Conservation (phyloP, 345 rosid genomes). For the Brassica nigra region DNA sequence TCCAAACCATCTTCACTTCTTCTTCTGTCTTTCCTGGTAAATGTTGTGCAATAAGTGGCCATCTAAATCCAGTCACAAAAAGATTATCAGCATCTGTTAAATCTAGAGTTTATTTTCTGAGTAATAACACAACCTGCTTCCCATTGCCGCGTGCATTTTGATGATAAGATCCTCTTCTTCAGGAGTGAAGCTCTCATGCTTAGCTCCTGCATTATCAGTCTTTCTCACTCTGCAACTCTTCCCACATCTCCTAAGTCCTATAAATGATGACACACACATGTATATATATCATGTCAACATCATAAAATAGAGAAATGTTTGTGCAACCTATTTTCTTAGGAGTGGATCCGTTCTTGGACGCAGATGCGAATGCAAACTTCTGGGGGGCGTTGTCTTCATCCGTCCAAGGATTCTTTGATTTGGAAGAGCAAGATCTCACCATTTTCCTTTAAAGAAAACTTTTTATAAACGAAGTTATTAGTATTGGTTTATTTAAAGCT, state of each 20-base stretch:
- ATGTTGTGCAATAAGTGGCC: slow-evolving; percentile 91
- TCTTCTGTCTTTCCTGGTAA: slow-evolving; percentile 93
- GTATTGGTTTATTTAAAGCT: not conserved
- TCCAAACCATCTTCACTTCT: slow-evolving; percentile 94
- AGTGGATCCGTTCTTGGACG: slow-evolving; percentile 34
- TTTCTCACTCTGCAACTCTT: slow-evolving; percentile 82
- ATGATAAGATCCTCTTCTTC: slow-evolving; percentile 88
- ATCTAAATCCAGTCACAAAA: slow-evolving; percentile 47
- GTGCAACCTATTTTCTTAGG: slow-evolving; percentile 39
- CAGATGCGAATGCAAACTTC: slow-evolving; percentile 29
- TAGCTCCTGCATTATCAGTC: slow-evolving; percentile 59
- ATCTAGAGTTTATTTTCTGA: not conserved
- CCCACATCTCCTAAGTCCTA: slow-evolving; percentile 74
- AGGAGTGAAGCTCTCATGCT: slow-evolving; percentile 68
- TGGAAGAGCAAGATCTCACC: slow-evolving; percentile 43
- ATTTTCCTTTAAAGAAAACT: slow-evolving; percentile 11
- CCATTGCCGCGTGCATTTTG: slow-evolving; percentile 86
- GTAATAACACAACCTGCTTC: slow-evolving; percentile 63
- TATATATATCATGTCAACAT: slow-evolving; percentile 17
- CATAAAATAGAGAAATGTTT: not conserved
- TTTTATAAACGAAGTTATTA: not conserved
- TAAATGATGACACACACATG: not conserved
- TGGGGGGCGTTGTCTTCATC: slow-evolving; percentile 24
- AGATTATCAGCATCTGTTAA: slow-evolving; percentile 7
- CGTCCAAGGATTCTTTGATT: slow-evolving; percentile 32